Percentiles rank a stretch among this genome's conserved stretches.
Conservation (phyloP, 2,329 filamentous ascomycete genomes). For the Hypomyces rosellus region DNA sequence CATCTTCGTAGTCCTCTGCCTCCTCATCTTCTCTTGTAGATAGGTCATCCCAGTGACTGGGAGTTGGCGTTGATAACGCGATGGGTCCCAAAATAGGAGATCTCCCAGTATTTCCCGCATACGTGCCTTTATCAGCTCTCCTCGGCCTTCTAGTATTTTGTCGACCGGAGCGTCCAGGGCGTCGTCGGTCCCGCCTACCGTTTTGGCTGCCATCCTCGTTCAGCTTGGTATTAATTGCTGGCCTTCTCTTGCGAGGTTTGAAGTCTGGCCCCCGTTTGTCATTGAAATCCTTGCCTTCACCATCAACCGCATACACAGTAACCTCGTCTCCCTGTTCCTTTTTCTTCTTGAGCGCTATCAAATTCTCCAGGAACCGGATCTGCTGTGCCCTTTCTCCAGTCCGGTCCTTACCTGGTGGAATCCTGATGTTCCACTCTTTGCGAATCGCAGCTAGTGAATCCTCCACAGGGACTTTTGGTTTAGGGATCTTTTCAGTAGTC, state of each 20-base stretch:
- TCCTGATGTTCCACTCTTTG: conserved; percentile 37
- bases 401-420: conserved; percentile 40
- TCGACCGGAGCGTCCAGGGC: conserved; percentile 11
- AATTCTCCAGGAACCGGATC: conserved; percentile 55
- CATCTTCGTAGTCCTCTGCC: conserved; percentile 13
- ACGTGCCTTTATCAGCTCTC: conserved; percentile 12
- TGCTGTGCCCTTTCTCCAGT: conserved; percentile 43
- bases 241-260: conserved; percentile 26
- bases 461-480: conserved; percentile 34
- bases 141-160: conserved; percentile 6
- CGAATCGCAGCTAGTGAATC: conserved; percentile 34
- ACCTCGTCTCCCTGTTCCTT: conserved; percentile 61
- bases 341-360: conserved; percentile 58
- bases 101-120: conserved; percentile 7
- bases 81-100: neutral
- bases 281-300: conserved; percentile 34
- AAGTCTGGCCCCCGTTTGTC: conserved; percentile 37
- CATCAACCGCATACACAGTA: conserved; percentile 49
- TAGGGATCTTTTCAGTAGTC: conserved; percentile 57
- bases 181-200: conserved; percentile 8
- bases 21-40: conserved; percentile 18
- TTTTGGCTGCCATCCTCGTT: conserved; percentile 20
- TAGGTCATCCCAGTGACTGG: conserved; percentile 29
- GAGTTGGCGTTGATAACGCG: conserved; percentile 29
- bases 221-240: conserved; percentile 5